Conservation (phyloP, 306 rosid species). For the Begonia masoniana region DNA sequence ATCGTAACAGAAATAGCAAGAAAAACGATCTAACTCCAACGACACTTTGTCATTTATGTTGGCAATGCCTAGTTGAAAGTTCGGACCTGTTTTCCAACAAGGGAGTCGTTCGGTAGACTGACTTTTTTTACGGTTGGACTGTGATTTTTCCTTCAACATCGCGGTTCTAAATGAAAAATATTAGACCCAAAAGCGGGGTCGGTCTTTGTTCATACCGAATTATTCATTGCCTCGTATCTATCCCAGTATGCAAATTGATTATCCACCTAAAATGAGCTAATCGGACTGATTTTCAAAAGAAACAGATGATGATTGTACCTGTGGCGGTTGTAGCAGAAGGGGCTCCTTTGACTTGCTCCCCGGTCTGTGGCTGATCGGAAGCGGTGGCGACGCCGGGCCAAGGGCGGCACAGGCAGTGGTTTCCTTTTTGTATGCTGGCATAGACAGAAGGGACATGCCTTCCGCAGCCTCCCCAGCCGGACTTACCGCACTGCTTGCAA, state of each 20-base stretch:
- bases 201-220: too few species aligned
- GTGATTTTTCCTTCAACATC: too few species aligned
- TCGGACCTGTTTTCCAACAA: background rate
- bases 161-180: background rate
- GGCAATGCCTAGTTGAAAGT: too few species aligned
- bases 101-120: background rate
- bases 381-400: constrained; percentile 55
- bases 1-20: too few species aligned
- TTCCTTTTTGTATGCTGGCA: constrained; percentile 40
- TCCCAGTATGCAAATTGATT: too few species aligned
- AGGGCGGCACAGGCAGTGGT: constrained; percentile 55
- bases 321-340: constrained; percentile 7
- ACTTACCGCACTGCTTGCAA: constrained; percentile 31
- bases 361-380: background rate
- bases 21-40: too few species aligned
- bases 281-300: too few species aligned
- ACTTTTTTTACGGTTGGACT: too few species aligned
- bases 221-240: background rate
- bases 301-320: background rate
- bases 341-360: background rate
- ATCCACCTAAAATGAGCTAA: too few species aligned
- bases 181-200: too few species aligned
- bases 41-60: too few species aligned
- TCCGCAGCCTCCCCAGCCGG: constrained; percentile 51
- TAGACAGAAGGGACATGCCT: constrained; percentile 30